These are phyloP conservation scores for Rhizopus stolonifer DNA, from an alignment of 371 early-diverging fungal species.

Conservation along the genomic window DNA sequence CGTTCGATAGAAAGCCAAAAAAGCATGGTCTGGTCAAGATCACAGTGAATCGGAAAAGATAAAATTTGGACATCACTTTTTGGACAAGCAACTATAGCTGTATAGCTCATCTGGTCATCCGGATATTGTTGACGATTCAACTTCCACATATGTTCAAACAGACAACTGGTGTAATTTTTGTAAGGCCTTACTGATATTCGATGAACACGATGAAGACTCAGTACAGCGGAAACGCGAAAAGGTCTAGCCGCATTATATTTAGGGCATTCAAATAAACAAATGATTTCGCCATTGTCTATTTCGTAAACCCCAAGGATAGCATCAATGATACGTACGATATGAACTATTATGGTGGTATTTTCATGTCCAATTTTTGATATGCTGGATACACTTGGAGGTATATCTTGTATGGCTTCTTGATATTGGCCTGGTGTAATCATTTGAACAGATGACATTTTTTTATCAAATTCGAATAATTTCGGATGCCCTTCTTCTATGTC, in stretches of 20 bases:
- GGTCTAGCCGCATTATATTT: conserved; percentile 18
- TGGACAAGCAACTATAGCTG: conserved; percentile 18
- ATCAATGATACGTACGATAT: conserved; percentile 34
- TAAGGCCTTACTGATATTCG: neutral
- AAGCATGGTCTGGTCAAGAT: neutral
- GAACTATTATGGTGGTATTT: conserved; percentile 3
- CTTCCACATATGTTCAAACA: conserved; percentile 5
- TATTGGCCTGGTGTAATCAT: conserved; percentile 1
- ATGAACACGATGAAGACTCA: conserved; percentile 23
- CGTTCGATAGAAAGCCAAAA: neutral
- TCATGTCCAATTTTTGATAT: neutral
- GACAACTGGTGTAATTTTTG: neutral
- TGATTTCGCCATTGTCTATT: conserved; percentile 14
- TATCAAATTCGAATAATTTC: conserved; percentile 1
- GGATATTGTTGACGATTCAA: neutral
- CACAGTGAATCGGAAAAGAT: conserved; percentile 13
- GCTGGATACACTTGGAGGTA: neutral
- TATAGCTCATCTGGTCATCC: neutral
- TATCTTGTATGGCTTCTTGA: neutral
- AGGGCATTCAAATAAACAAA: conserved; percentile 24
- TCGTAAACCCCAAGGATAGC: conserved; percentile 33
- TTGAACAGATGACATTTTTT: neutral
- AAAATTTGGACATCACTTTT: conserved; percentile 13
- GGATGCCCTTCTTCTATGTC: neutral
- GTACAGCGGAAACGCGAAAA: conserved; percentile 19